Evolutionary conservation across 208 protist genomes (phyloP).

Genomic region (Lotmaria passim): DNA sequence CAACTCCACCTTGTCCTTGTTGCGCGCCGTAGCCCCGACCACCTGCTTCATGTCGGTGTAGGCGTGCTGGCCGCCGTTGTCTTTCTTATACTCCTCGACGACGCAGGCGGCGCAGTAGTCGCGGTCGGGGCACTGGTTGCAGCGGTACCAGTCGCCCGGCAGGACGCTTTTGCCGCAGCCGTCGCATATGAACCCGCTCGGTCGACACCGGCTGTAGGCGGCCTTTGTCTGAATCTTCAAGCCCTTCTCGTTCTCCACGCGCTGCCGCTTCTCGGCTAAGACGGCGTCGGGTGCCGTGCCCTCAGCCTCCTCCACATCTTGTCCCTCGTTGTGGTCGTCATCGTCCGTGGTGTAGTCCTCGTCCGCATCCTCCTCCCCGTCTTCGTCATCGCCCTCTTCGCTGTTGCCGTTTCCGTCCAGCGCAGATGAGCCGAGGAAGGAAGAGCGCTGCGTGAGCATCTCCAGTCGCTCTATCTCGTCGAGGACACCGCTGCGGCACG

Average conservation of each 20-base stretch:
- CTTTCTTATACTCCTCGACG: conserved; percentile 46
- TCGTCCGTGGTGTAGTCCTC: conserved; percentile 48
- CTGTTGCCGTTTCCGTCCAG: conserved; percentile 28
- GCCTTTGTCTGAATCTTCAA: conserved; percentile 45
- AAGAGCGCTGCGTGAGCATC: conserved; percentile 18
- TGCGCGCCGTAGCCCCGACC: conserved; percentile 26
- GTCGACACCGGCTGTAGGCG: conserved; percentile 29
- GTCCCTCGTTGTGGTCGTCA: conserved; percentile 11
- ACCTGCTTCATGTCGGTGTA: conserved; percentile 80
- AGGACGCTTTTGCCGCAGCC: conserved; percentile 51
- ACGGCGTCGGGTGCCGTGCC: not conserved
- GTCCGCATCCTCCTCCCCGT: conserved; percentile 33
- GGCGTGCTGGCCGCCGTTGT: conserved; percentile 49
- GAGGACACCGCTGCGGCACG: conserved; percentile 40
- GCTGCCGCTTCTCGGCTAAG: conserved; percentile 29
- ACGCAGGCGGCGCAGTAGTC: conserved; percentile 82
- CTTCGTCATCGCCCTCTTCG: conserved; percentile 31
- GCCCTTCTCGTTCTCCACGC: conserved; percentile 34
- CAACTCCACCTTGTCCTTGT: conserved; percentile 43
- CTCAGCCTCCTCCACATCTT: not conserved
- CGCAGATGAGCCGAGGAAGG: conserved; percentile 3
- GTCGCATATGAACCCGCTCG: conserved; percentile 65
- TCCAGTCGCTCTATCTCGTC: conserved; percentile 41
- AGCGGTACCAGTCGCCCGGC: conserved; percentile 79
- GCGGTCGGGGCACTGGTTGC: conserved; percentile 76